Percentiles rank a stretch among this genome's conserved stretches.
Conservation (phyloP, 306 rosid species). For the Phaseolus lunatus region DNA sequence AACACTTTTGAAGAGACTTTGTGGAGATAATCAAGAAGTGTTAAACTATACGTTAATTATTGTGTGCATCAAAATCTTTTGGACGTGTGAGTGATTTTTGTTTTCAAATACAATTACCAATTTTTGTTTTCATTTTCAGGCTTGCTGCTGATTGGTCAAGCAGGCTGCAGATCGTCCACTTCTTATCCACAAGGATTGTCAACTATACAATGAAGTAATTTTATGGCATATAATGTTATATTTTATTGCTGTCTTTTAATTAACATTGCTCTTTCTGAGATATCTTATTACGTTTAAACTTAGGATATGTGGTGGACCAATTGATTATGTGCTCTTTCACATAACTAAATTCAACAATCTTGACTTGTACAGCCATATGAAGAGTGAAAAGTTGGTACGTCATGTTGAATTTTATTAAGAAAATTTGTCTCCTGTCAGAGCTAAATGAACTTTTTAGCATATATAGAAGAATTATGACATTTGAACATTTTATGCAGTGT, state of each 20-base stretch:
- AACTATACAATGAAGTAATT: neutral
- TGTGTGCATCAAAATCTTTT: too few relatives aligned
- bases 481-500: neutral
- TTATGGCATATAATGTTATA: neutral
- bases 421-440: too few relatives aligned
- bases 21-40: neutral
- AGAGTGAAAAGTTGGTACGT: neutral
- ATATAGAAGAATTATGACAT: neutral
- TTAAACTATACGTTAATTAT: neutral
- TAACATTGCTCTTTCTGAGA: neutral
- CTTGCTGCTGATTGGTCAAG: neutral
- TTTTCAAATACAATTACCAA: neutral
- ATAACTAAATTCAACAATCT: neutral
- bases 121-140: neutral
- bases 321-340: slow-evolving; percentile 11
- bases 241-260: neutral
- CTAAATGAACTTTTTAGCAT: neutral
- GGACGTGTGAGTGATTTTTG: too few relatives aligned
- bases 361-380: neutral
- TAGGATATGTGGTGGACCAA: neutral
- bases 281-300: neutral
- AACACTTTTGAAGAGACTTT: too few relatives aligned
- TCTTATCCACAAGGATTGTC: neutral
- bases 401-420: too few relatives aligned
- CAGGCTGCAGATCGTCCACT: neutral